phyloP scores from a whole-genome alignment of 257 asterid genomes.

The Nicotiana knightiana region DNA sequence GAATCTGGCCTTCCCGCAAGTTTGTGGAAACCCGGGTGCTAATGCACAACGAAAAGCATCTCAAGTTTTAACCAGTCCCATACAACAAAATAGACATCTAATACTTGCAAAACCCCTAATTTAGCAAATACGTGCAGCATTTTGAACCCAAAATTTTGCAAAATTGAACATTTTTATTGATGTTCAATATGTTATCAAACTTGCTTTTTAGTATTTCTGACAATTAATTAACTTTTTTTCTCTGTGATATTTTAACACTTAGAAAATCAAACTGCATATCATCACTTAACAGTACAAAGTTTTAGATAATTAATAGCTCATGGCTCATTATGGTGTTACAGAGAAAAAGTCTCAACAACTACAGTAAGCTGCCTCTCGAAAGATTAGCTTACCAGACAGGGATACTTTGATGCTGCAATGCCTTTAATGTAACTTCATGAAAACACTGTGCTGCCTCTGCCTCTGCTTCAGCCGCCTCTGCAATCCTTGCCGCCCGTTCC shows the following conservation, averaged over 20 bases:
- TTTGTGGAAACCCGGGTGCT: background rate
- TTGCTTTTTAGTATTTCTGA: background rate
- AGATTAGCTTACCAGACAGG: constrained; percentile 50
- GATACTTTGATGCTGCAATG: constrained; percentile 45
- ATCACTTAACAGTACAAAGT: background rate
- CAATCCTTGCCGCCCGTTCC: constrained; percentile 7
- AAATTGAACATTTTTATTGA: background rate
- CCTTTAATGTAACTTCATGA: constrained; percentile 69
- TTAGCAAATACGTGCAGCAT: background rate
- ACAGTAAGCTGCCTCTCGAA: background rate
- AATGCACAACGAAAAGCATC: background rate
- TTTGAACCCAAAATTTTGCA: background rate
- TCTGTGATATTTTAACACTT: background rate
- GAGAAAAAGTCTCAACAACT: constrained; percentile 1
- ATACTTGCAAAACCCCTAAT: background rate
- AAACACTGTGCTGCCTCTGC: constrained; percentile 57
- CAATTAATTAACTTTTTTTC: background rate
- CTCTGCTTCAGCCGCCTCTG: constrained; percentile 8
- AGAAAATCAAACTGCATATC: background rate
- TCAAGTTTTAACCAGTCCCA: background rate
- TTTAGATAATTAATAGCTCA: background rate
- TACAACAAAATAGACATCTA: background rate
- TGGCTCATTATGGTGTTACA: background rate
- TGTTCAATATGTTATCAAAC: background rate
- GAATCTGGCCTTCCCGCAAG: background rate